phyloP scores from a whole-genome alignment of 1,284 basidiomycete genomes.

The Pisolithus thermaeus region DNA sequence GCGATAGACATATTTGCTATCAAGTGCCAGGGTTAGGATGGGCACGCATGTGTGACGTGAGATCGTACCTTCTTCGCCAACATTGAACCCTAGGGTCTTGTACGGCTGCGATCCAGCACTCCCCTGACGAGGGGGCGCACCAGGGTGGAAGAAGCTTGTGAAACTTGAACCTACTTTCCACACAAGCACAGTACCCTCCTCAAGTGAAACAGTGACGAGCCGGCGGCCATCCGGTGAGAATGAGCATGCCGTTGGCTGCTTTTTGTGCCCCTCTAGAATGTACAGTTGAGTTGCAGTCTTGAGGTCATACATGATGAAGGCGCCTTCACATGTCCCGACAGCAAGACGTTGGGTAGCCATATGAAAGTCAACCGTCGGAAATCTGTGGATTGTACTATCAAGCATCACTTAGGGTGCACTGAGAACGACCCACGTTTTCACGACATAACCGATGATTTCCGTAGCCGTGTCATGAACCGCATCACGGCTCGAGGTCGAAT shows the following conservation, averaged over 20 bases:
- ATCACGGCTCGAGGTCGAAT: slow-evolving; percentile 76
- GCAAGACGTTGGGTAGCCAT: slow-evolving; percentile 80
- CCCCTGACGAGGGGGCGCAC: slow-evolving; percentile 88
- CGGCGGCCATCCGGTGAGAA: slow-evolving; percentile 93
- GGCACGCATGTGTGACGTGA: background rate
- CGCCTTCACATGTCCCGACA: slow-evolving; percentile 92
- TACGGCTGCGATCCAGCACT: slow-evolving; percentile 76
- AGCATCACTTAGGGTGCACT: background rate
- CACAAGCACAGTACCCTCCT: slow-evolving; percentile 76
- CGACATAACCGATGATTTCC: slow-evolving; percentile 87
- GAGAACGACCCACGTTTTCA: slow-evolving; percentile 63
- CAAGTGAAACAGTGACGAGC: slow-evolving; percentile 82
- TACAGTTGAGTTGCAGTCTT: slow-evolving; percentile 94
- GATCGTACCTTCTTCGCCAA: slow-evolving; percentile 54
- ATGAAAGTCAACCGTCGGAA: slow-evolving; percentile 91
- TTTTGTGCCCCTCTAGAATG: slow-evolving; percentile 88
- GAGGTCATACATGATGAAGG: slow-evolving; percentile 93
- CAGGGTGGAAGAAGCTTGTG: slow-evolving; percentile 85
- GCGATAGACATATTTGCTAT: slow-evolving; percentile 66
- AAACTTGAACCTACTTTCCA: slow-evolving; percentile 90
- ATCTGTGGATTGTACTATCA: slow-evolving; percentile 42
- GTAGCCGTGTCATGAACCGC: slow-evolving; percentile 89
- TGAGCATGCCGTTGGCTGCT: slow-evolving; percentile 71
- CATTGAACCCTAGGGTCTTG: slow-evolving; percentile 76
- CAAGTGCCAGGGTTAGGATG: background rate